Conservation (phyloP, 2,329 filamentous ascomycete species). For the Byssochlamys sp. region DNA sequence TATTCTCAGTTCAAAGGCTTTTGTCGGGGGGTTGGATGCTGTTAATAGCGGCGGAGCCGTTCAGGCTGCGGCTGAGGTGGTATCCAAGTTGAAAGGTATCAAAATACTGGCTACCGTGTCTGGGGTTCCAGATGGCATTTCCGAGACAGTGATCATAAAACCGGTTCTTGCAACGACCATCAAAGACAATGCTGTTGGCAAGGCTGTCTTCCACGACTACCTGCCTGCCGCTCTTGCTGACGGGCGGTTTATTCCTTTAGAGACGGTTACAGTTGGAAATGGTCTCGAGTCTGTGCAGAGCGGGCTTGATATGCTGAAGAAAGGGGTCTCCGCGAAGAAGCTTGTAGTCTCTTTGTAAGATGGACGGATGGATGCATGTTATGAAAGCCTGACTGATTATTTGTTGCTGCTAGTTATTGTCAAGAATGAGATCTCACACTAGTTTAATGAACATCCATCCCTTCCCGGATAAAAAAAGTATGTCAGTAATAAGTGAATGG, state of each 20-base stretch:
- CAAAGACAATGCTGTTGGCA: conserved; percentile 17
- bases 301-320: background rate
- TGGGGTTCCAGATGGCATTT: conserved; percentile 7
- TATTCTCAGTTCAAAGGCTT: conserved; percentile 7
- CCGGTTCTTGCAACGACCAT: conserved; percentile 18
- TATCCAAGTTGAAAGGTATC: conserved; percentile 4
- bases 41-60: background rate
- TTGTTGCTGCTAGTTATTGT: too few species aligned
- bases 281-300: background rate
- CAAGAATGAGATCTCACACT: too few species aligned
- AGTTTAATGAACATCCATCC: too few species aligned
- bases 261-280: background rate
- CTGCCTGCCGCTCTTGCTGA: background rate
- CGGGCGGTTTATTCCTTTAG: conserved; percentile 5
- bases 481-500: background rate
- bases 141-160: conserved; percentile 9
- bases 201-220: conserved; percentile 27
- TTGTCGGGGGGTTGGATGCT: conserved; percentile 7
- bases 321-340: background rate
- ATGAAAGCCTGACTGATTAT: too few species aligned
- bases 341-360: background rate
- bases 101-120: conserved; percentile 11
- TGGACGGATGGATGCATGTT: background rate
- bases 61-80: conserved; percentile 2
- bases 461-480: too few species aligned